Base-by-base conservation (phyloP, 306 rosid genomes). In the Prunus salicina region DNA sequence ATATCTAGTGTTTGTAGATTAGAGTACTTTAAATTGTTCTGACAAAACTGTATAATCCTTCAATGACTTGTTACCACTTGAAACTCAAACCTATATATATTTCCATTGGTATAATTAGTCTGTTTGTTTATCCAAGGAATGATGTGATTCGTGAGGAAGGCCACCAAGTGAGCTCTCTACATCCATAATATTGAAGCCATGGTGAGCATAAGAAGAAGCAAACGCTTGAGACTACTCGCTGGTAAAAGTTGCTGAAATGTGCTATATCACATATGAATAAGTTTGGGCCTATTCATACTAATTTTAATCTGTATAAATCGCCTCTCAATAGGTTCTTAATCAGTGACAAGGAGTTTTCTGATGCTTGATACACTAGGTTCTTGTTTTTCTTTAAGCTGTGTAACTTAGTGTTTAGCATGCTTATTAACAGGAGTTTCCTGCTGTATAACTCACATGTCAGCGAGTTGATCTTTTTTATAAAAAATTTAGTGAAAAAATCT, bases 201-300 rank as follows among this genome's bases (percentile, higher is more conserved):
- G 97, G 98, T 93, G 82, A 93, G 97, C 87, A 83, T 91, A 79
- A 87, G 98, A 86, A 91, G 97, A 80, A 93, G 92, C 75, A 91
- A 91, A 82, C 91, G 92, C 78, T 82, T 87, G 90, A 91, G 93
- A 76, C 83, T 88, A 49, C 88, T 88, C 76, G 79, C 96, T 43
- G 96, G 97, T 93, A 83, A 86, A 61, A 22, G 73, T 76, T 25
- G 24, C 67, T 67, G 61, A 81, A 45, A n/a, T 67, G 18, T 10
- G 9, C 32, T 12, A 24, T 25, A 49, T 22, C 15, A 8, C 8
- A 43, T 66, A 41, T 68, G 38, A 46, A 52, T 24, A 47, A 68
- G 1, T 47, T 10, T 12, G 14, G 51, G 51, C 51, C 51, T 47
- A 47, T 47, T 47, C 51, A 3, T 47, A 9, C 12, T 47, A 47